Percentiles rank a stretch among this genome's conserved stretches.
phyloP scores from a whole-genome alignment of 495 filamentous ascomycete species.

The Niebla homalea region DNA sequence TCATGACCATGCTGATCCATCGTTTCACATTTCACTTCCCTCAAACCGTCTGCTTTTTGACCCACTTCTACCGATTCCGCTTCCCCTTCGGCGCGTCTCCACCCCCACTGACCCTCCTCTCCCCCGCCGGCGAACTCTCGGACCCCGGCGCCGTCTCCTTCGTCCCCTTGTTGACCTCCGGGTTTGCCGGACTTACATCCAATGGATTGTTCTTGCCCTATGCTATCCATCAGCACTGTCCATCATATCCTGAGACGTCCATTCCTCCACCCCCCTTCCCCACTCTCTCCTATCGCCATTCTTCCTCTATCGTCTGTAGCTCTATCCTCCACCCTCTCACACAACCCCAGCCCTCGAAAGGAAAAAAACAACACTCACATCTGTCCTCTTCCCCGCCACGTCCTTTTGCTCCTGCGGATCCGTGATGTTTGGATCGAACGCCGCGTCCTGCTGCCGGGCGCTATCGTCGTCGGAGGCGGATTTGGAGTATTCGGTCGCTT shows the following conservation, averaged over 20 bases:
- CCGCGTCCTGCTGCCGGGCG: slow-evolving; percentile 32
- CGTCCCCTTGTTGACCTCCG: slow-evolving; percentile 39
- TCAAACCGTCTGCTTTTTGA: no score
- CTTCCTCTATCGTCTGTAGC: not conserved
- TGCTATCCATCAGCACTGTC: not conserved
- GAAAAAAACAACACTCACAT: not conserved
- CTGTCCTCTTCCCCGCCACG: slow-evolving; percentile 16
- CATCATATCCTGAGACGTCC: not conserved
- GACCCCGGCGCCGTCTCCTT: slow-evolving; percentile 34
- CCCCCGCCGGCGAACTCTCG: slow-evolving; percentile 24
- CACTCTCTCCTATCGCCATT: not conserved
- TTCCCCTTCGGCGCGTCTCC: slow-evolving; percentile 34
- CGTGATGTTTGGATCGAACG: slow-evolving; percentile 48
- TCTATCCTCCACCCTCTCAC: not conserved
- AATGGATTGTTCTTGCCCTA: slow-evolving; percentile 32
- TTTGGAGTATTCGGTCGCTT: slow-evolving; percentile 43
- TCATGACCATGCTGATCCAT: no score
- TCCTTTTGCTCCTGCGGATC: slow-evolving; percentile 40
- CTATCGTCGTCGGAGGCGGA: slow-evolving; percentile 43
- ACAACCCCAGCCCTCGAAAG: not conserved
- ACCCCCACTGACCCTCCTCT: slow-evolving; percentile 30
- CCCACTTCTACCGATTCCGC: no score
- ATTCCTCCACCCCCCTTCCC: not conserved
- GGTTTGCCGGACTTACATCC: slow-evolving; percentile 47
- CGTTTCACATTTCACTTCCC: no score